A percentile compares a stretch with the other conserved stretches of the same genome.
Conservation (phyloP, 2,329 filamentous ascomycete genomes). For the Colletotrichum sp. region DNA sequence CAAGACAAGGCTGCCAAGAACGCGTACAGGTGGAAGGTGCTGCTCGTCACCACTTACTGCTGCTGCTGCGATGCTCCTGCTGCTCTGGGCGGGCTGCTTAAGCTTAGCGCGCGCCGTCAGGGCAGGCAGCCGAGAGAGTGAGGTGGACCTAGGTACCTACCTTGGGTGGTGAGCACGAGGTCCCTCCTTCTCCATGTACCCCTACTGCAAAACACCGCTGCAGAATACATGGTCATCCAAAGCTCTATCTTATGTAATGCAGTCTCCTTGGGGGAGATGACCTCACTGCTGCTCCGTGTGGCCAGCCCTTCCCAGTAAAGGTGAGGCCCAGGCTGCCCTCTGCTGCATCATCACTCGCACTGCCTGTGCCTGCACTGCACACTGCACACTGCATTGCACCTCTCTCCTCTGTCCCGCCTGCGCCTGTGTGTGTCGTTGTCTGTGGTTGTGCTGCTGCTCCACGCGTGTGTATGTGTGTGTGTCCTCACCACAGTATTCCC, state of each 20-base stretch:
- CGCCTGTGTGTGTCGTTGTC: not conserved
- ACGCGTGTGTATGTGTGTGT: not conserved
- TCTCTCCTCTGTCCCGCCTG: not conserved
- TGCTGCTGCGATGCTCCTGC: not conserved
- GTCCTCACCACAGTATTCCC: not conserved
- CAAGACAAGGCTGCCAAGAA: slow-evolving; percentile 12
- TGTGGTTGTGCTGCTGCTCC: not conserved
- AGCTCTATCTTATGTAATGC: not conserved
- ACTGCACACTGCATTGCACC: not conserved
- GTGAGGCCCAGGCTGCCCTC: slow-evolving; percentile 15
- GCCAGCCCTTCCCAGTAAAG: slow-evolving; percentile 8
- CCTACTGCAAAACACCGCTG: not conserved
- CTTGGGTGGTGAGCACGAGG: not conserved
- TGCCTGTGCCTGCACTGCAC: not conserved
- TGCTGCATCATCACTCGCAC: slow-evolving; percentile 17
- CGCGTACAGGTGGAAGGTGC: not conserved
- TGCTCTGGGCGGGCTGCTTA: not conserved
- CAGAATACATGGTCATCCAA: not conserved
- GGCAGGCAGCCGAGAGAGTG: not conserved
- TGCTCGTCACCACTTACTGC: not conserved
- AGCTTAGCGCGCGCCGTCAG: not conserved
- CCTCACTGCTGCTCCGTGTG: not conserved
- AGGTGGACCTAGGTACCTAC: not conserved
- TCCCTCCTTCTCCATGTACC: not conserved
- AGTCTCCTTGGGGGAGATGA: not conserved